Evolutionary conservation across 148 eudicot genomes (phyloP).

Genomic region (Rhododendron ferrugineum): DNA sequence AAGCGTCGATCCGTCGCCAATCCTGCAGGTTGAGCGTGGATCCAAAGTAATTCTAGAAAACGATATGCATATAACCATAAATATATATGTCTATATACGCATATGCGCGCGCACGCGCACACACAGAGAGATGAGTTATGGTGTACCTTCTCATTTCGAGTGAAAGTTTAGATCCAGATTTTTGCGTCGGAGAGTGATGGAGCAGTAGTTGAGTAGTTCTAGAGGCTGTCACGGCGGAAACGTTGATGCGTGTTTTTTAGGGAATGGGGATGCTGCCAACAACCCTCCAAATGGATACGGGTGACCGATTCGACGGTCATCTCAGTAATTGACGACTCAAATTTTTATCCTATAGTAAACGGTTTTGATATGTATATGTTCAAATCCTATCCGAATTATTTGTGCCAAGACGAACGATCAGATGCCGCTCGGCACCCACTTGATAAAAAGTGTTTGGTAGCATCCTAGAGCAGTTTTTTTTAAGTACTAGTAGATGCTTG

Average conservation of each 20-base stretch:
- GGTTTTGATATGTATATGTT: rapidly evolving
- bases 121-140: background rate
- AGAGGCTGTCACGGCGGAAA: background rate
- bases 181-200: background rate
- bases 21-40: background rate
- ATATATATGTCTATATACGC: background rate
- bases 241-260: background rate
- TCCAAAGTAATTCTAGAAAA: background rate
- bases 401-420: no score
- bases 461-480: no score
- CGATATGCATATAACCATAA: background rate
- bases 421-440: rapidly evolving
- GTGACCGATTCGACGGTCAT: no score
- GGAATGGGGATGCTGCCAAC: background rate
- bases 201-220: background rate
- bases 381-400: no score
- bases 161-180: background rate
- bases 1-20: constrained; percentile 2
- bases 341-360: no score
- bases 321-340: no score
- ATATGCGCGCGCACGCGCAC: background rate
- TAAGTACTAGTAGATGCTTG: no score
- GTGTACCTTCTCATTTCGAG: constrained; percentile 7
- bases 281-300: no score
- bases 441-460: no score